Evolutionary conservation across 441 rosid species (phyloP), one percentile per base, ranked within the genome.

Genomic region (Metrosideros polymorpha): DNA sequence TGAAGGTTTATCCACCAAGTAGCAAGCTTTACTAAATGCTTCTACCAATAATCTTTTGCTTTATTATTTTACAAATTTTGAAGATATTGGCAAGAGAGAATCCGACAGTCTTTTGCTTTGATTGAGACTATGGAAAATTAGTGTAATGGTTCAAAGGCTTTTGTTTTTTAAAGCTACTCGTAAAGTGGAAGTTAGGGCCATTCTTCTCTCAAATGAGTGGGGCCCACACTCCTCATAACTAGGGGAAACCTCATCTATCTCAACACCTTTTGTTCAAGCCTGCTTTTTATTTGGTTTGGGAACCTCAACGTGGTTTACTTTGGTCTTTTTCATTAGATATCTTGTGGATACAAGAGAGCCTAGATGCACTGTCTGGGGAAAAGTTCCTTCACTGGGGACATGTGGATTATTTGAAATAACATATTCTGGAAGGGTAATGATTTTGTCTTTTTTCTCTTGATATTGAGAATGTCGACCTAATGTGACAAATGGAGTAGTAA

Each of bases 281-380:
- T 95, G 98, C 92, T 97, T 98, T 90, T 94, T 96, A 57, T 99
- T 96, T 82, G 90, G 95, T 91, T 86, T 57, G 83, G 27, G 5
- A 4, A 18, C 24, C 54, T 52, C 1, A 2, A 3, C 54, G 18
- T 18, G 24, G 54, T 52, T 52, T 52, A 51, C 19, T 51, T 51
- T 0, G 53, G 53, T 51, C 3, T 51, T 51, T 51, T 51, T 51
- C 19, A 17, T 5, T 19, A 51, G 22, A 17, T 6, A 51, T 49
- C n/a, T 47, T 32, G 86, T 25, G 51, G 99, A 97, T 97, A 86
- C 93, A 66, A 90, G 99, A 99, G 43, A 92, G 94, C 85, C 83
- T 98, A 6, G 99, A 96, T 87, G 94, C 98, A 35, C 90, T 97
- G 94, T 95, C 6, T 96, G 99, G 99, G 99, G 99, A 84, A 93